phyloP scores from a whole-genome alignment of 495 filamentous ascomycete species.

The Clohesyomyces aquaticus region DNA sequence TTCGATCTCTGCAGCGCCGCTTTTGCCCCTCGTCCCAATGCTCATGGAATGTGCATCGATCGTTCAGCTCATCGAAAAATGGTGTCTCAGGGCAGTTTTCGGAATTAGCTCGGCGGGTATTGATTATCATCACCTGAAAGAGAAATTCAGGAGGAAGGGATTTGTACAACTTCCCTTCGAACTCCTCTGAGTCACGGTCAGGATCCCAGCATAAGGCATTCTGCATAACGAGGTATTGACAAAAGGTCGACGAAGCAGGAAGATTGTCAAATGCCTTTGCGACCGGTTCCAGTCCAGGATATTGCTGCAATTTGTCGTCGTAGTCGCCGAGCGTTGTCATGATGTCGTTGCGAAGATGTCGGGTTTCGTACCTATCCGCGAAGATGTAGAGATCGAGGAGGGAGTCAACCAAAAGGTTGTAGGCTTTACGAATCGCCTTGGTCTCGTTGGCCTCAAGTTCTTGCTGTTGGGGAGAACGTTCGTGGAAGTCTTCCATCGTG shows the following conservation, averaged over 20 bases:
- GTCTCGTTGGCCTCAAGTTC: no score
- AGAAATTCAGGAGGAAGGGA: background rate
- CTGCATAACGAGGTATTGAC: no score
- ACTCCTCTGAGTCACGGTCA: no score
- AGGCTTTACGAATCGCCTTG: no score
- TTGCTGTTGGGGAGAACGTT: no score
- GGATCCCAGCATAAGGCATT: no score
- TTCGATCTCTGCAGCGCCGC: background rate
- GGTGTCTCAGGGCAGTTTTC: background rate
- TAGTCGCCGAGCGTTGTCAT: conserved; percentile 5
- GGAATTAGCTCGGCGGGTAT: background rate
- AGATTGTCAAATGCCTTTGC: no score
- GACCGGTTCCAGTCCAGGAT: no score
- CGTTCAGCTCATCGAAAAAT: background rate
- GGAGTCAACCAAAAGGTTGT: background rate
- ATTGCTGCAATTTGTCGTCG: background rate
- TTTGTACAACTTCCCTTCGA: no score
- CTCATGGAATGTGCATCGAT: background rate
- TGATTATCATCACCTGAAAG: background rate
- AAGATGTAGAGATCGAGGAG: conserved; percentile 16
- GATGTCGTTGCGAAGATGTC: conserved; percentile 4
- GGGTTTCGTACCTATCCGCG: conserved; percentile 7
- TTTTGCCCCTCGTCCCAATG: background rate
- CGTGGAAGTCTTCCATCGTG: no score
- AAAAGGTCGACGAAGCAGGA: no score